Conservation (phyloP, 208 protist species). For the Naegleria fowleri region DNA sequence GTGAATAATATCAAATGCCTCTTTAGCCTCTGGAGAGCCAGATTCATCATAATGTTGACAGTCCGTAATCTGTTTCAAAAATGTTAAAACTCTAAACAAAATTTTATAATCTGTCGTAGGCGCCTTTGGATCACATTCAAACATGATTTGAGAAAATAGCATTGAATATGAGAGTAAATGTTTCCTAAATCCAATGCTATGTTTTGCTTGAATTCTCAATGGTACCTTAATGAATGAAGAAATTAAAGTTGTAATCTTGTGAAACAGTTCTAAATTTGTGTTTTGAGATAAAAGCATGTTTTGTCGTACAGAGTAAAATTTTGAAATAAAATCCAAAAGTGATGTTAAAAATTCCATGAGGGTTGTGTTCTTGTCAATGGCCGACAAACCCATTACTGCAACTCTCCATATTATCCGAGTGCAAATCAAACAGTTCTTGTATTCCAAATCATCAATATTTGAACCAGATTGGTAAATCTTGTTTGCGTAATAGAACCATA, state of each 20-base stretch:
- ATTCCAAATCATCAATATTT: neutral
- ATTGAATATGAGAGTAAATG: neutral
- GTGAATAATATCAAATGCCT: neutral
- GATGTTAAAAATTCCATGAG: neutral
- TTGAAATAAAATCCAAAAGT: neutral
- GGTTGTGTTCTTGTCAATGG: neutral
- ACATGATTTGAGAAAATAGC: neutral
- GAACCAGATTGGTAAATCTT: neutral
- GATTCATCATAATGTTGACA: neutral
- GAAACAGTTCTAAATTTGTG: neutral
- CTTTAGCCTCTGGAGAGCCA: neutral
- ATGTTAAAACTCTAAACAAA: constrained; percentile 12
- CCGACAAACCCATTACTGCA: neutral
- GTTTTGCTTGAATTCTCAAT: neutral
- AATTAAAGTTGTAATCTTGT: neutral
- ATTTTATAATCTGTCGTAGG: neutral
- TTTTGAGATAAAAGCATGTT: neutral
- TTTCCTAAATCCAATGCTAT: neutral
- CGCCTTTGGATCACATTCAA: neutral
- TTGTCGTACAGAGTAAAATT: neutral
- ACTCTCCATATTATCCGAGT: neutral
- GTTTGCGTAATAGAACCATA: constrained; percentile 1
- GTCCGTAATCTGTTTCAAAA: neutral
- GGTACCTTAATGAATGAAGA: constrained; percentile 15
- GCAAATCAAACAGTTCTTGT: neutral